Conservation (phyloP, 2,329 filamentous ascomycete species). For the Neurospora sp. region DNA sequence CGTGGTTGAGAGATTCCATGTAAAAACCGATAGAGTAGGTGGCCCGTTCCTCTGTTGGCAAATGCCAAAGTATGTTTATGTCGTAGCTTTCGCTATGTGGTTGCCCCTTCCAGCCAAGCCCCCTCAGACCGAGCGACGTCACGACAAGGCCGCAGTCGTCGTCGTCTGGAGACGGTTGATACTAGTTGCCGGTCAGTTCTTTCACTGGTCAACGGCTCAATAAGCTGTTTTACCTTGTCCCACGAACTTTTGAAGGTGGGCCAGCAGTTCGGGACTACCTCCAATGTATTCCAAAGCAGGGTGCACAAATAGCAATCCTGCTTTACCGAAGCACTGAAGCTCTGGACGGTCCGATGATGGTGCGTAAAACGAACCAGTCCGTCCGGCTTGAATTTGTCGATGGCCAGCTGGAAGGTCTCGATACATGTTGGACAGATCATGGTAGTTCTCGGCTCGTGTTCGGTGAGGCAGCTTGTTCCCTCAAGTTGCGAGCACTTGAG, state of each 20-base stretch:
- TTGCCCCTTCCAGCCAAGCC: not conserved
- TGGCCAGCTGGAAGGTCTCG: not conserved
- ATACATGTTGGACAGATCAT: not conserved
- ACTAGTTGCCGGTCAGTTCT: not conserved
- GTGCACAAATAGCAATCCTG: not conserved
- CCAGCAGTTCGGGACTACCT: not conserved
- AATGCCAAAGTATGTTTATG: not conserved
- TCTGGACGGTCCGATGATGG: not conserved
- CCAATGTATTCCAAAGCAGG: not conserved
- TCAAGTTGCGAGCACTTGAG: not conserved
- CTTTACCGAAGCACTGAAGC: not conserved
- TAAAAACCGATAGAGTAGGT: not conserved
- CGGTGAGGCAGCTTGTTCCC: not conserved
- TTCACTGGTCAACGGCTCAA: not conserved
- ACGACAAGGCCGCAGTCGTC: not conserved
- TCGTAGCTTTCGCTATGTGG: not conserved
- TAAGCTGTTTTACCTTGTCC: not conserved
- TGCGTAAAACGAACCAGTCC: not conserved
- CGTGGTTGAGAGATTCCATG: not conserved
- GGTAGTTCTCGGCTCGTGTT: not conserved
- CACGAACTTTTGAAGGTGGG: not conserved
- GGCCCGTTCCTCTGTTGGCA: not conserved
- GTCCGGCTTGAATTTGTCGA: not conserved
- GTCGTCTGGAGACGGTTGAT: not conserved
- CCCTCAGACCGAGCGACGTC: not conserved